Evolutionary conservation across 495 filamentous ascomycete genomes (phyloP), one percentile per base, ranked within the genome.

Genomic region (Thozetella sp.): DNA sequence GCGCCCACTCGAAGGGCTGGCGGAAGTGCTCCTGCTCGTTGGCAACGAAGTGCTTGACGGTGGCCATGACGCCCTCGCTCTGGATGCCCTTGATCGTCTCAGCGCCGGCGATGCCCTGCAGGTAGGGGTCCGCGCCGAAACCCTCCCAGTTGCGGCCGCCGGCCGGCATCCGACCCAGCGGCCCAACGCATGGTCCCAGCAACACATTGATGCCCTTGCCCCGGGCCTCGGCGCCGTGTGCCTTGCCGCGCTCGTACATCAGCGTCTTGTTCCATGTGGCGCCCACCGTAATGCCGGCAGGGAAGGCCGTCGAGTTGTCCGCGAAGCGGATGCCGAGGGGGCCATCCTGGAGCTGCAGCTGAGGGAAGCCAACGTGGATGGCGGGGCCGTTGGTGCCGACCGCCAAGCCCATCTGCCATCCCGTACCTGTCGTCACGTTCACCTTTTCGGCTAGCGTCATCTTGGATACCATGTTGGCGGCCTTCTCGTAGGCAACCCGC

Each of bases 381-480:
- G 90, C 90, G 26, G 89, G 83, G 1, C 83, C 91, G 6, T 93
- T 97, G 71, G 96, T 97, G 19, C 94, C 95, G 3, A 98, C 93
- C 56, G 93, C 95, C 51, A 93, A 79, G 0, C 89, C 92, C 89
- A 94, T 94, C 69, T 83, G 77, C 94, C 93, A 97, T 9, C 95
- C 94, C 0, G 87, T 93, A 0, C 94, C 94, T 0, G 93, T 97
- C 0, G 95, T 97, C 63, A 97, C 80, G 71, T 97, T 97, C 56
- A 99, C 90, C 71, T 97, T 99, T 69, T 97, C 94, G 25, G 89
- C 78, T 37, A 99, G 73, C 11, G 85, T 92, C 94, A 99, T 97
- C 68, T 83, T 81, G 54, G 76, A 69, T 0, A 97, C 95, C 76
- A 99, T 71, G 57, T 79, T 80, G 46, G 88, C 85, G 0, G 95